Evolutionary conservation across 257 asterid species (phyloP), one percentile per base, ranked within the genome.

Genomic region (Nemophila menziesii): DNA sequence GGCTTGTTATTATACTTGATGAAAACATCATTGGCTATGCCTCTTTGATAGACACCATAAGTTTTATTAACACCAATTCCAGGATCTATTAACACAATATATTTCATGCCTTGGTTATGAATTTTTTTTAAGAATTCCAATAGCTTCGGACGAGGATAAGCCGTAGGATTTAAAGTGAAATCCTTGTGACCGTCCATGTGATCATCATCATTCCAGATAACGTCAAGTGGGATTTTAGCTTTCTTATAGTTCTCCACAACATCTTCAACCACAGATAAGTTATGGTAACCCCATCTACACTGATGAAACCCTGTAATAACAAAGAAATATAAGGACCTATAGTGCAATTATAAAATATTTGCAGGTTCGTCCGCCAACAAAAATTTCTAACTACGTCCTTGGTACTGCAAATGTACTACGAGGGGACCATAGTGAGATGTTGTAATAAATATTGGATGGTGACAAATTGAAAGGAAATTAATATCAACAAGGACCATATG

Each of bases 221-320:
- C 99, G 56, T 90, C 99, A 5, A 90, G 93, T 2, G 96, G 99
- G 62, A 90, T 77, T 16, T 71, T 73, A 3, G 96, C 94, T 44
- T 67, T 71, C 58, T 60, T 51, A 73, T 90, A 90, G 53, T 54
- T 85, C 8, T 73, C 92, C 0, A 90, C 93, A 5, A 85, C 99
- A 39, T 85, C 99, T 56, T 85, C 99, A 8, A 90, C 82, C 2
- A 79, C 94, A 34, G 96, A 85, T 37, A 85, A 47, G 19, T 90
- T 85, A 33, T 66, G 96, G 82, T 90, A 90, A 16, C 94, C 96
- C 96, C 99, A 85, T 57, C 96, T 66, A 56, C 99, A 90, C 63
- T 90, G 99, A 52, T 90, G 99, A 60, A 90, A 90, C 1, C 99
- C 99, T 90, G 77, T 23, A 33, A 19, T 57, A 67, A 39, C 18